phyloP scores from a whole-genome alignment of 2,329 filamentous ascomycete species.

The Epichloe brachyelytri region DNA sequence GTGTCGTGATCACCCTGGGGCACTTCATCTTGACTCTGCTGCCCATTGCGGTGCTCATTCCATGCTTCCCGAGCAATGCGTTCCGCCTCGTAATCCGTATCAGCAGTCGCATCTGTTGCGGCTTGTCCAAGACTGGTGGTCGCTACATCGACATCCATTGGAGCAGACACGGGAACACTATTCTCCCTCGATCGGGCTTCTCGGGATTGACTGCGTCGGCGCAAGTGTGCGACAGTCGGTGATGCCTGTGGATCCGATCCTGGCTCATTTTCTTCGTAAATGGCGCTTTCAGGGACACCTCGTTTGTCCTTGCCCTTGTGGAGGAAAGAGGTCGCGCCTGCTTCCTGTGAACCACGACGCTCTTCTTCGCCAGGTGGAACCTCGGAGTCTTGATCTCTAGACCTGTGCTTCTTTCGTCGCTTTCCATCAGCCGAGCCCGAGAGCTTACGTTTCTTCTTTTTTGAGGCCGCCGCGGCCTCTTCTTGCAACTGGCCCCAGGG shows the following conservation, averaged over 20 bases:
- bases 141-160: conserved; percentile 13
- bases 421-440: conserved; percentile 18
- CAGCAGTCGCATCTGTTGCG: neutral
- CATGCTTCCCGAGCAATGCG: conserved; percentile 22
- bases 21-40: conserved; percentile 10
- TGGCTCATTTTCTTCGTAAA: conserved; percentile 10
- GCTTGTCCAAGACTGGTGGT: neutral
- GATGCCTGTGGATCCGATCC: conserved; percentile 14
- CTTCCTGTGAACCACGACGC: neutral
- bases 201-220: conserved; percentile 14
- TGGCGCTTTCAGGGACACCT: conserved; percentile 6
- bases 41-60: conserved; percentile 20
- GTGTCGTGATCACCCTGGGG: conserved; percentile 1
- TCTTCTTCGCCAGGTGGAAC: conserved; percentile 6
- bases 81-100: conserved; percentile 15
- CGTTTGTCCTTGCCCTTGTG: conserved; percentile 4
- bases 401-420: conserved; percentile 21
- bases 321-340: conserved; percentile 6
- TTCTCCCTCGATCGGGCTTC: conserved; percentile 17
- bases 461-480: conserved; percentile 9
- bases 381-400: conserved; percentile 11
- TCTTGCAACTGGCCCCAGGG: conserved; percentile 4
- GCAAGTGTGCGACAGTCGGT: conserved; percentile 15
- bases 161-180: conserved; percentile 10
- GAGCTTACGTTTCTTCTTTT: conserved; percentile 22